Percentiles rank a stretch among this genome's conserved stretches.
Evolutionary conservation across 1,284 basidiomycete species (phyloP).

Genomic region (Cryptococcus sp.): DNA sequence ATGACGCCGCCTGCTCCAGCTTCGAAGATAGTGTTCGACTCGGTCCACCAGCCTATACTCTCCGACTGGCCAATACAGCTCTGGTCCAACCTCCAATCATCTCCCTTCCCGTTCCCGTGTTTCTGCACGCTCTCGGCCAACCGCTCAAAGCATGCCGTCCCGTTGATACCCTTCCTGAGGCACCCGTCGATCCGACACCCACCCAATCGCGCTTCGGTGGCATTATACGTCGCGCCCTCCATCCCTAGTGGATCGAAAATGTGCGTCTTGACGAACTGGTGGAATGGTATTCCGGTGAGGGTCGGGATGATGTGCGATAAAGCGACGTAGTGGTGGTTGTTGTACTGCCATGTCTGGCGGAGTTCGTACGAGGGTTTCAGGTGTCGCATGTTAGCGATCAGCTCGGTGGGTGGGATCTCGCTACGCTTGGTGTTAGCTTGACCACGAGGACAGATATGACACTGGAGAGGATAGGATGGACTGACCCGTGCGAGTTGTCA

Average conservation of each 20-base stretch:
- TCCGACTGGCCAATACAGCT: slow-evolving; percentile 20
- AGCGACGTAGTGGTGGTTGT: slow-evolving; percentile 35
- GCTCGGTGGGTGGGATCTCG: slow-evolving; percentile 2
- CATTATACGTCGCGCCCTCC: slow-evolving; percentile 28
- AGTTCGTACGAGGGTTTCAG: slow-evolving; percentile 37
- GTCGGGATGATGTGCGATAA: slow-evolving; percentile 28
- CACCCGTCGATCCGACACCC: slow-evolving; percentile 24
- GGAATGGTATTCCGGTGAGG: slow-evolving; percentile 29
- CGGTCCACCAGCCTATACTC: slow-evolving; percentile 27
- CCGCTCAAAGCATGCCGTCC: slow-evolving; percentile 11
- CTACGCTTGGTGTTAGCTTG: neutral
- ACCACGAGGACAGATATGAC: neutral
- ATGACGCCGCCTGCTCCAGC: slow-evolving; percentile 38
- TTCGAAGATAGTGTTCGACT: slow-evolving; percentile 17
- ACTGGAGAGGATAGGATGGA: neutral
- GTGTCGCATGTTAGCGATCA: slow-evolving; percentile 27
- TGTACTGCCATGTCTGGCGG: slow-evolving; percentile 41
- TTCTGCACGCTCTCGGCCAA: slow-evolving; percentile 1
- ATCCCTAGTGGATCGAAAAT: slow-evolving; percentile 42
- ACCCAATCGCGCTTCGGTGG: slow-evolving; percentile 8
- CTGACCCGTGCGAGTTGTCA: slow-evolving; percentile 28
- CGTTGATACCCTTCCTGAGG: slow-evolving; percentile 11
- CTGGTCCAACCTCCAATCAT: neutral
- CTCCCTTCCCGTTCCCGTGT: neutral
- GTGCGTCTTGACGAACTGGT: slow-evolving; percentile 27